Evolutionary conservation across 805 yeast species (phyloP).

Genomic region (Starmerella bombi): DNA sequence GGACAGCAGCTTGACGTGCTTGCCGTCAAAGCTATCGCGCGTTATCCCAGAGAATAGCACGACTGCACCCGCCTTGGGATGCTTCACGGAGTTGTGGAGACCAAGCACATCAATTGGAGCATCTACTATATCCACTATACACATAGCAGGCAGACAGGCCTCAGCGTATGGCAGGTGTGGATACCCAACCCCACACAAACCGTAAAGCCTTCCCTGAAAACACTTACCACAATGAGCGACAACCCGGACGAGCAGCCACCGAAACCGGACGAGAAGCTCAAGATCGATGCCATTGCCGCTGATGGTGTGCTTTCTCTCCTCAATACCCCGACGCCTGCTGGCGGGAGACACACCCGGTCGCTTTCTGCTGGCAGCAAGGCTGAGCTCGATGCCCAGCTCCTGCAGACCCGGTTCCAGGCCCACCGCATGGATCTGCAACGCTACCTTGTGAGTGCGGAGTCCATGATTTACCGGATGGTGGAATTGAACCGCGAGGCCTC

Average conservation of each 20-base stretch:
- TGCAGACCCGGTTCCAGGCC: slow-evolving; percentile 66
- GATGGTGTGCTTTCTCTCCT: slow-evolving; percentile 20
- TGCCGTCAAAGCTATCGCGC: slow-evolving; percentile 33
- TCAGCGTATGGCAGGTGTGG: too few species aligned
- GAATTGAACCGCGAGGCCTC: slow-evolving; percentile 6
- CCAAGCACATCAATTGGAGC: slow-evolving; percentile 12
- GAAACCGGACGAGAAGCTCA: slow-evolving; percentile 3
- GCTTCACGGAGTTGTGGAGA: slow-evolving; percentile 31
- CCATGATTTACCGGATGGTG: slow-evolving; percentile 24
- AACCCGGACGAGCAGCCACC: background rate
- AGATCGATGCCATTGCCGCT: slow-evolving; percentile 22
- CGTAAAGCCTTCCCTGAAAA: too few species aligned
- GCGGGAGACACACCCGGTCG: background rate
- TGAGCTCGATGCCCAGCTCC: slow-evolving; percentile 42
- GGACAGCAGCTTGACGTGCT: slow-evolving; percentile 31
- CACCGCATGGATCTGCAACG: slow-evolving; percentile 52
- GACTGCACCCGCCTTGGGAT: slow-evolving; percentile 37
- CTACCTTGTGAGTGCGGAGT: slow-evolving; percentile 23
- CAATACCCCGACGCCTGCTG: slow-evolving; percentile 1
- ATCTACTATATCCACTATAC: background rate
- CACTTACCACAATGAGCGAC: too few species aligned
- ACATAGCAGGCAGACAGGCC: too few species aligned
- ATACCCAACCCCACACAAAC: too few species aligned
- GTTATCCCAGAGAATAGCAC: slow-evolving; percentile 41
- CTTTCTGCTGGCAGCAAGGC: slow-evolving; percentile 25